Conservation (phyloP, 495 filamentous ascomycete species). For the Aspergillus nidulans region DNA sequence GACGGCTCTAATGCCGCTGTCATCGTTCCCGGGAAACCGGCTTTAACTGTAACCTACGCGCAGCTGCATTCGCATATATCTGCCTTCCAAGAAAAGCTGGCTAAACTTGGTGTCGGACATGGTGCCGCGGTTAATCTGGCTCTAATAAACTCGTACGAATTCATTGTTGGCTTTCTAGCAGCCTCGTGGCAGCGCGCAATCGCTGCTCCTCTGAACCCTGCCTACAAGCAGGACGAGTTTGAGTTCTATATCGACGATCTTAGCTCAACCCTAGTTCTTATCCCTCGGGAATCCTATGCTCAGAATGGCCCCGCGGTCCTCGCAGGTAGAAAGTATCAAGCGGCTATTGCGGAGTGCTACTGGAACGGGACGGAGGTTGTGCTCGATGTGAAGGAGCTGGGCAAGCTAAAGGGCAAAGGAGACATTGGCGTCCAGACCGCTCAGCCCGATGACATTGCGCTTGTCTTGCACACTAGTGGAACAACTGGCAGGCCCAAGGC, state of each 20-base stretch:
- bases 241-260: constrained; percentile 88
- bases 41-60: constrained; percentile 58
- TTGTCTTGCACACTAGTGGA: constrained; percentile 73
- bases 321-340: constrained; percentile 68
- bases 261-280: constrained; percentile 66
- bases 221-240: constrained; percentile 82
- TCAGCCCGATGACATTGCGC: constrained; percentile 59
- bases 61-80: constrained; percentile 57
- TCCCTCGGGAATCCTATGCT: constrained; percentile 62
- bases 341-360: constrained; percentile 76
- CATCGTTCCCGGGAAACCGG: constrained; percentile 59
- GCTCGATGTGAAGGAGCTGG: constrained; percentile 67
- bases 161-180: constrained; percentile 77
- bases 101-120: constrained; percentile 59
- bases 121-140: constrained; percentile 69
- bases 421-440: constrained; percentile 48
- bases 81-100: constrained; percentile 67
- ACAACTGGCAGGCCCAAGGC: constrained; percentile 83
- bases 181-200: constrained; percentile 71
- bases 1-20: constrained; percentile 49
- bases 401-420: constrained; percentile 55
- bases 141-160: constrained; percentile 74
- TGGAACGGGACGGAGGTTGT: constrained; percentile 67
- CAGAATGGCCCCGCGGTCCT: constrained; percentile 62
- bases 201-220: constrained; percentile 76